Conservation (phyloP, 805 yeast species). For the Nakazawaea populi region DNA sequence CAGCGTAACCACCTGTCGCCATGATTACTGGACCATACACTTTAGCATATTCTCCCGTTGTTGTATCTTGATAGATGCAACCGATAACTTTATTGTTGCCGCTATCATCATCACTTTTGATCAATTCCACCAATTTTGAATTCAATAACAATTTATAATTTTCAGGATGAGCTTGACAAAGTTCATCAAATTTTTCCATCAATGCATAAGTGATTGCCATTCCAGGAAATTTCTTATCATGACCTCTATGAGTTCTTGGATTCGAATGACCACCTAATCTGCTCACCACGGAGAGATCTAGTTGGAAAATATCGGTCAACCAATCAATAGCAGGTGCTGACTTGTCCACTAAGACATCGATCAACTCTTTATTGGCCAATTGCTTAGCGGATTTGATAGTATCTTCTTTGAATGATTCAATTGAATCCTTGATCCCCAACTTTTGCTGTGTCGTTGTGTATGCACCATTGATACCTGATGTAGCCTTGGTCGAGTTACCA, state of each 20-base stretch:
- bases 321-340: constrained; percentile 68
- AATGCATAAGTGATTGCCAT: constrained; percentile 56
- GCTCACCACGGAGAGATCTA: constrained; percentile 64
- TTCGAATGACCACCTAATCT: constrained; percentile 79
- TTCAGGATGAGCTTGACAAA: constrained; percentile 36
- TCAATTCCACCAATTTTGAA: constrained; percentile 32
- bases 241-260: constrained; percentile 78
- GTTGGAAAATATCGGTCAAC: constrained; percentile 57
- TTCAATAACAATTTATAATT: constrained; percentile 26
- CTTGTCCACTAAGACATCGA: constrained; percentile 52
- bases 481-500: constrained; percentile 63
- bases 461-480: constrained; percentile 72
- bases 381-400: constrained; percentile 62
- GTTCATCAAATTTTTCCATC: constrained; percentile 41
- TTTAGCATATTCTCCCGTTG: constrained; percentile 15
- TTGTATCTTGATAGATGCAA: constrained; percentile 25
- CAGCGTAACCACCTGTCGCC: constrained; percentile 66
- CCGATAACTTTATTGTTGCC: constrained; percentile 18
- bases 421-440: constrained; percentile 46
- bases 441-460: constrained; percentile 53
- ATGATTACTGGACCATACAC: constrained; percentile 52
- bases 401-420: constrained; percentile 56
- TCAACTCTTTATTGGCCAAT: constrained; percentile 52
- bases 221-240: constrained; percentile 58
- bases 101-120: constrained; percentile 14